Percentiles rank a stretch among this genome's conserved stretches.
Evolutionary conservation across 768 basidiomycete species (phyloP).

Genomic region (Lactarius evosmus): DNA sequence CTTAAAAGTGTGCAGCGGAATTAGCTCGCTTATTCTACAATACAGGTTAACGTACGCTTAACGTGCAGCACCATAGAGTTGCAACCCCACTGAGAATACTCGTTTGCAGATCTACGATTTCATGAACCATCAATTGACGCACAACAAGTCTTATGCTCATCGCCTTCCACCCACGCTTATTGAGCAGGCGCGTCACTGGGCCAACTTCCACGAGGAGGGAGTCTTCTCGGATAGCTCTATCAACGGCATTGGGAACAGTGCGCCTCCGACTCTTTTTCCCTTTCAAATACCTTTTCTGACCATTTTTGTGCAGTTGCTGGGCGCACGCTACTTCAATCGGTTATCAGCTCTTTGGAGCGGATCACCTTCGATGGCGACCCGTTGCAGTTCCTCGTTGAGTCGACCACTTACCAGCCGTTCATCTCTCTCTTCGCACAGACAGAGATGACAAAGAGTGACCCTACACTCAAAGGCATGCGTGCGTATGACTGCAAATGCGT

Average conservation of each 20-base stretch:
- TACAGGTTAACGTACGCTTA: constrained; percentile 70
- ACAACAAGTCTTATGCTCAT: constrained; percentile 80
- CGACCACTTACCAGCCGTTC: constrained; percentile 88
- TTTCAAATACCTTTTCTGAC: not conserved
- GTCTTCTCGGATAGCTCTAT: constrained; percentile 65
- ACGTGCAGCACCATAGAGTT: not conserved
- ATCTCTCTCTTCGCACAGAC: constrained; percentile 83
- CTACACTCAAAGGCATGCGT: constrained; percentile 64
- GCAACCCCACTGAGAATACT: constrained; percentile 1
- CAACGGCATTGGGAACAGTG: constrained; percentile 74
- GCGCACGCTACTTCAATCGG: constrained; percentile 68
- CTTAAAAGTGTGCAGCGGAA: not conserved
- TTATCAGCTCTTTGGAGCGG: constrained; percentile 68
- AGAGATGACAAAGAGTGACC: constrained; percentile 54
- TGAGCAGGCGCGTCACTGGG: constrained; percentile 70
- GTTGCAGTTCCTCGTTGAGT: constrained; percentile 71
- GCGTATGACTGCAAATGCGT: constrained; percentile 35
- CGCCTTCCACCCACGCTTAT: constrained; percentile 76
- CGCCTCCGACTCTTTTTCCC: constrained; percentile 32
- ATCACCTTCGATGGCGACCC: constrained; percentile 79
- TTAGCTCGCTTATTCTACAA: constrained; percentile 25
- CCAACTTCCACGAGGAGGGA: constrained; percentile 76
- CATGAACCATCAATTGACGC: constrained; percentile 67
- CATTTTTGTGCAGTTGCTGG: constrained; percentile 62
- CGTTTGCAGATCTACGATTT: constrained; percentile 65